A percentile compares a stretch with the other conserved stretches of the same genome.
phyloP scores from a whole-genome alignment of 2,329 filamentous ascomycete species.

The Aspergillus vadensis region DNA sequence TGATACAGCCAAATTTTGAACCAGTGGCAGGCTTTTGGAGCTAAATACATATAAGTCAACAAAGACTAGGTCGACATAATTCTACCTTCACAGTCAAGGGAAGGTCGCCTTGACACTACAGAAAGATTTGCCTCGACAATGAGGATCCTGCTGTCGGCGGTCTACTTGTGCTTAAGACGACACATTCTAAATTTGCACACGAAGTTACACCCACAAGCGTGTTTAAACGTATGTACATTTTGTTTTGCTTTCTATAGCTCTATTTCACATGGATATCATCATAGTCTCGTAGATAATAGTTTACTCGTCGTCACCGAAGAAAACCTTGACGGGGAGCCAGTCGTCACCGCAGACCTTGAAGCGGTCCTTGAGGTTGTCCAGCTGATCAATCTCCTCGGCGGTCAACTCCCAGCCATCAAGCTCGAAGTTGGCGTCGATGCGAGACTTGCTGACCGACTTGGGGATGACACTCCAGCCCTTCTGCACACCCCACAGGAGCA shows the following conservation, averaged over 20 bases:
- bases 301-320: conserved; percentile 81
- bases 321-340: conserved; percentile 74
- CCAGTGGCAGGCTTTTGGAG: no score
- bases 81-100: no score
- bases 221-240: conserved; percentile 12
- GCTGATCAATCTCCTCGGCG: conserved; percentile 68
- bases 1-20: no score
- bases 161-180: no score
- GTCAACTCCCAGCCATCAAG: conserved; percentile 74
- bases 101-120: no score
- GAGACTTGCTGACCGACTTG: conserved; percentile 73
- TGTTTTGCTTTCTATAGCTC: not conserved
- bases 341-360: conserved; percentile 80
- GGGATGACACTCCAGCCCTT: conserved; percentile 83
- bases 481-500: conserved; percentile 73
- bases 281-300: conserved; percentile 21
- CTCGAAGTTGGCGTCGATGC: conserved; percentile 76
- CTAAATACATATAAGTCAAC: no score
- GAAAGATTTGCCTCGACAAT: no score
- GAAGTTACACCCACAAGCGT: no score
- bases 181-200: no score
- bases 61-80: no score
- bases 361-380: conserved; percentile 69
- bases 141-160: no score
- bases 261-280: not conserved